These are phyloP conservation scores for Lignosus rhinocerotis DNA, from an alignment of 1,284 basidiomycete genomes.

Conservation along the genomic window DNA sequence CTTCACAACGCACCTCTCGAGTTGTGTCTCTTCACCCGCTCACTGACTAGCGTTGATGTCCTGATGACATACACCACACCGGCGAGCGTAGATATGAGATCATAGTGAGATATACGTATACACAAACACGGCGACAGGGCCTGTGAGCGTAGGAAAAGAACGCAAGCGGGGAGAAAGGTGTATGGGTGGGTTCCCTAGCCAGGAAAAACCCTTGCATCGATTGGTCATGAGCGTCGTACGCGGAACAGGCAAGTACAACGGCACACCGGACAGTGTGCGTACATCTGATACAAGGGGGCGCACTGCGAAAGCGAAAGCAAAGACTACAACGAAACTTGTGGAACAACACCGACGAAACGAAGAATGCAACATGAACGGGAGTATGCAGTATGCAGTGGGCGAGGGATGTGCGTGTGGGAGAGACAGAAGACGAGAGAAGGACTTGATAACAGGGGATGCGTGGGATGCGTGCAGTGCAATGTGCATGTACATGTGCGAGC, in stretches of 20 bases:
- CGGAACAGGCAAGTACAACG: conserved; percentile 10
- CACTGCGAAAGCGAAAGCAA: conserved; percentile 25
- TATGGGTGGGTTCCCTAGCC: conserved; percentile 20
- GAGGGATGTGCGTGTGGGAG: conserved; percentile 1
- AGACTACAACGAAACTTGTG: conserved; percentile 21
- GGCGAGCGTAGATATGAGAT: no score
- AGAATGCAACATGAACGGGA: conserved; percentile 9
- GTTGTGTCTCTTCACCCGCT: no score
- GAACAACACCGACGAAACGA: conserved; percentile 16
- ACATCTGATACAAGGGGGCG: conserved; percentile 20
- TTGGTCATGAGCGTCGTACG: conserved; percentile 12
- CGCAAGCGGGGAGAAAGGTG: not conserved
- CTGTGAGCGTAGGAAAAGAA: not conserved
- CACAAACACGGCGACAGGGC: not conserved
- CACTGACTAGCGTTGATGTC: no score
- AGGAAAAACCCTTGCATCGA: conserved; percentile 20
- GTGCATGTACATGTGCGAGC: conserved; percentile 5
- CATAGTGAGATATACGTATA: no score
- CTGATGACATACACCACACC: no score
- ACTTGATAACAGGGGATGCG: not conserved
- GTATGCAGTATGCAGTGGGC: conserved; percentile 9
- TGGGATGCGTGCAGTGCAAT: conserved; percentile 1
- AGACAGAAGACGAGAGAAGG: not conserved
- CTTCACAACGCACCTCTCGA: no score
- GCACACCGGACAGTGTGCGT: not conserved